A percentile compares a stretch with the other conserved stretches of the same genome.
Evolutionary conservation across 768 basidiomycete species (phyloP).

Genomic region (Lactarius tabidus): DNA sequence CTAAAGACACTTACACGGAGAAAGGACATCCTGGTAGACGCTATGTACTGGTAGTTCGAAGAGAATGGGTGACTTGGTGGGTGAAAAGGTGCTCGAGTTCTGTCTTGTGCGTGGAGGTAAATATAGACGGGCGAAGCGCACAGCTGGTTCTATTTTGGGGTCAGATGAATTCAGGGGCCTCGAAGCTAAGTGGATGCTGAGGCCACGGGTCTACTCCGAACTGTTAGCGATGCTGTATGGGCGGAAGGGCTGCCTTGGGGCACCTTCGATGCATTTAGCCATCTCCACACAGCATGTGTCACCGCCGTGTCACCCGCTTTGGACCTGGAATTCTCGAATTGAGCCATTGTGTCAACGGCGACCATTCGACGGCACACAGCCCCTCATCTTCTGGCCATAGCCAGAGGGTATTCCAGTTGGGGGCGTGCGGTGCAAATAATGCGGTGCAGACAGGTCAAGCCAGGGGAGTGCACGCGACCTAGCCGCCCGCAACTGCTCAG

Average conservation of each 20-base stretch:
- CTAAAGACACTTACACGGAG: background rate
- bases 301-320: background rate
- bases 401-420: background rate
- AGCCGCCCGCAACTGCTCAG: too few relatives aligned
- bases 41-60: background rate
- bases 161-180: background rate
- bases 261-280: background rate
- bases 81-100: background rate
- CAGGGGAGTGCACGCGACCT: too few relatives aligned
- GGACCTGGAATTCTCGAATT: background rate
- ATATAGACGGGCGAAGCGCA: background rate
- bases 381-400: background rate
- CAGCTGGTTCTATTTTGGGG: background rate
- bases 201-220: background rate
- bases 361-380: background rate
- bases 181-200: too few relatives aligned
- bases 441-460: background rate
- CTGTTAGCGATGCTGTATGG: background rate
- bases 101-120: too few relatives aligned
- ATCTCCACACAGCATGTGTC: background rate
- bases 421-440: background rate
- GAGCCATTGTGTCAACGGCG: background rate
- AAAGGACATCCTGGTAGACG: background rate
- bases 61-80: background rate
- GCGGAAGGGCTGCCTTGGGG: background rate